Evolutionary conservation across 805 yeast species (phyloP), one percentile per base, ranked within the genome.

Genomic region (Pichia cephalocereana): DNA sequence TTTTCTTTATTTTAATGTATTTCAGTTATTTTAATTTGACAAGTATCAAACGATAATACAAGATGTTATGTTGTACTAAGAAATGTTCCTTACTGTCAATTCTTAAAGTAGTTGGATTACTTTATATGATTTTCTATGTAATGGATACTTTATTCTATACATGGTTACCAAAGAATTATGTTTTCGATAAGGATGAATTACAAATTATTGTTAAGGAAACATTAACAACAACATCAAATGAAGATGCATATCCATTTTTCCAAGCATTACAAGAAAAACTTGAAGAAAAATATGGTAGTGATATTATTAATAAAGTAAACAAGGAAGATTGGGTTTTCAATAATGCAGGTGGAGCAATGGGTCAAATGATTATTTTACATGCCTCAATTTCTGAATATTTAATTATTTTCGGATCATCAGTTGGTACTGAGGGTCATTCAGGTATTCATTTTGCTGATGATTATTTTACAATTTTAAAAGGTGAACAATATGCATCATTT

Each of bases 281-380:
- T 50, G 71, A 80, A 52, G 70, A 65, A 4, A 77, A 71, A 42
- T 93, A 93, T 64, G 95, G 96, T 12, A 48, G 51, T 3, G 80
- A 79, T 8, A 62, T 75, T 55, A 77, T 91, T 67, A 86, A 86
- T 67, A 80, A 80, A 54, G 73, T 83, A 55, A 78, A 82, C 63
- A 71, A 73, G 45, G 84, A 85, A 46, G 91, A 90, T 55, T 93
- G 98, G 98, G 84, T 93, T 45, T 91, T 82, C 77, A 93, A 93
- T 76, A 88, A 87, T 59, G 99, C 99, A 4, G 99, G 99, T 47
- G 96, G 96, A 57, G 98, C 99, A 46, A 93, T 93, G 99, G 93
- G 95, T 26, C 80, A 89, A 47, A 91, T 93, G 98, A 77, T 87
- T 58, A 87, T 93, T 52, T 72, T 91, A 55, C 99, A 93, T 66